Evolutionary conservation across 108 stramenopile genomes (phyloP), one percentile per base, ranked within the genome.

Genomic region (Skeletonema tropicum): DNA sequence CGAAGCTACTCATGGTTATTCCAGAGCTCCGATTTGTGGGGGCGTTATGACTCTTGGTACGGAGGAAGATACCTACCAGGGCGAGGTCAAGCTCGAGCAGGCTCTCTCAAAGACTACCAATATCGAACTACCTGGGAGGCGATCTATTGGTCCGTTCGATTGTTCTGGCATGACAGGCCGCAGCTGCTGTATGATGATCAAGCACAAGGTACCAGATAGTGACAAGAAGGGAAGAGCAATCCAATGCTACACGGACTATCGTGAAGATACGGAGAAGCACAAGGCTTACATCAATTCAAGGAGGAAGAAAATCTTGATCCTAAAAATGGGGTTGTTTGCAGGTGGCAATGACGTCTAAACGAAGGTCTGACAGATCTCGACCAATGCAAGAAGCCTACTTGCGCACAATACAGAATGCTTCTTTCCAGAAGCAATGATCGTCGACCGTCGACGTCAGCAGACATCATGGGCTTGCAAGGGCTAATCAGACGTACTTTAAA

Each of bases 151-250:
- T 15, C 60, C 60, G 8, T 70, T 31, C 33, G 58, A 70, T 33
- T 70, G 70, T 12, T 15, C 26, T 29, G 70, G 70, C 29, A 70
- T 70, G 70, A 61, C 59, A 13, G 70, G 70, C 8, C 25, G 14
- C 26, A 29, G 21, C 14, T 70, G 70, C 60, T 70, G 70, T 31
- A 41, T 62, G 6, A 70, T 70, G 70, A 70, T 70, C 30, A 62
- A 62, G 31, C 61, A 60, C 59, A 58, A 62, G 10, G 59, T 70
- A 7, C 26, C 41, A 25, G 70, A 70, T 62, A 13, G 17, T 12
- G 70, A 70, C 59, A 19, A 9, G 8, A 23, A 70, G 9, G 57
- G 57, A 13, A 19, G 60, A n/a, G 61, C 60, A 6, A 60, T 70
- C n/a, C 70, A 70, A 5, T 70, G 70, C 15, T 39, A 60, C 60